Percentiles rank a stretch among this genome's conserved stretches.
phyloP scores from a whole-genome alignment of 1,284 basidiomycete genomes.

The Gastroboletus turbinatus region DNA sequence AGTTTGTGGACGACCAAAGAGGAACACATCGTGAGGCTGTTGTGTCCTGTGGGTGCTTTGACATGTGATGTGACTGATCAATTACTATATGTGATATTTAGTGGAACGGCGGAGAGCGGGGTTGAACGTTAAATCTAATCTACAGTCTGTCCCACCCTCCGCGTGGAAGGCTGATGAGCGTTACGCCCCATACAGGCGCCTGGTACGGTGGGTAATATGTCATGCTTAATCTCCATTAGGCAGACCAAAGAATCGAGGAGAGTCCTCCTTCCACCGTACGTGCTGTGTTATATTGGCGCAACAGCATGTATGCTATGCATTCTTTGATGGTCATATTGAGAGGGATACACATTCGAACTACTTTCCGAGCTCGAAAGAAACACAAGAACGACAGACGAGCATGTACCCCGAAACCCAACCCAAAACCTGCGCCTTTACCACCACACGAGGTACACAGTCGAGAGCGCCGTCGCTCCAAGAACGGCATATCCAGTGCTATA shows the following conservation, averaged over 20 bases:
- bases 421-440: slow-evolving; percentile 23
- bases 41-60: background rate
- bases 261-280: too few relatives aligned
- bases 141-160: background rate
- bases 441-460: slow-evolving; percentile 64
- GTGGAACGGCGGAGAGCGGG: too few relatives aligned
- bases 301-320: background rate
- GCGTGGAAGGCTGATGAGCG: too few relatives aligned
- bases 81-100: background rate
- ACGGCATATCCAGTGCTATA: slow-evolving; percentile 84
- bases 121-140: background rate
- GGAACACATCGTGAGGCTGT: background rate
- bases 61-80: background rate
- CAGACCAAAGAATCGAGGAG: too few relatives aligned
- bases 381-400: background rate
- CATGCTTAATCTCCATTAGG: too few relatives aligned
- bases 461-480: slow-evolving; percentile 75
- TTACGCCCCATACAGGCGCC: background rate
- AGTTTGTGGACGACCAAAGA: slow-evolving; percentile 1
- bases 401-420: background rate
- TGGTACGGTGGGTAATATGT: background rate
- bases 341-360: background rate
- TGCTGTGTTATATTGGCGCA: background rate
- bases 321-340: background rate
- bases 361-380: background rate